These are phyloP conservation scores for Phytophthora aleatoria DNA, from an alignment of 352 stramenopile species.

Conservation along the genomic window DNA sequence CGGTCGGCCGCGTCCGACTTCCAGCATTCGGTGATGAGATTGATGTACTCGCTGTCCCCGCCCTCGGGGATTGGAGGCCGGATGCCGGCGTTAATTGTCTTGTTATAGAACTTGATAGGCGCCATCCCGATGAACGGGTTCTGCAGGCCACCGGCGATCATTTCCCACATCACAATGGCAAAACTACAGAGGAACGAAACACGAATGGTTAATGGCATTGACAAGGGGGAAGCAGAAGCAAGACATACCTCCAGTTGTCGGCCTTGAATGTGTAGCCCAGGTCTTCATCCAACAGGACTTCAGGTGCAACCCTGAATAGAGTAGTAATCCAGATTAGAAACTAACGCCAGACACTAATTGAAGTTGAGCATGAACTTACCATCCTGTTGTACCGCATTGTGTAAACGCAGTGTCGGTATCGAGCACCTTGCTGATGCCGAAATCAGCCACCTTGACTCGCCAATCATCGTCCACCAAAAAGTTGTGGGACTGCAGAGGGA, in stretches of 20 bases:
- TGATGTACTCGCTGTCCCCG: slow-evolving; percentile 72
- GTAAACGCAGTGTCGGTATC: slow-evolving; percentile 87
- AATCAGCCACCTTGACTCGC: slow-evolving; percentile 89
- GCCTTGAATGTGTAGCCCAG: slow-evolving; percentile 90
- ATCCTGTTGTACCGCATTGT: slow-evolving; percentile 87
- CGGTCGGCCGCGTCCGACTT: slow-evolving; percentile 75
- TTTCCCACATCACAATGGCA: slow-evolving; percentile 92
- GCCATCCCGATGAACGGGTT: slow-evolving; percentile 91
- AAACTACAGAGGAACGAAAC: slow-evolving; percentile 52
- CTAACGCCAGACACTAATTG: background rate
- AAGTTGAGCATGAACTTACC: slow-evolving; percentile 41
- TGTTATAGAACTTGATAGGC: slow-evolving; percentile 91
- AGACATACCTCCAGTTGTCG: slow-evolving; percentile 86
- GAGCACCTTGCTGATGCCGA: slow-evolving; percentile 90
- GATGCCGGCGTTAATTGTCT: slow-evolving; percentile 80
- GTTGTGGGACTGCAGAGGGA: slow-evolving; percentile 76
- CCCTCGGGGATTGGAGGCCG: slow-evolving; percentile 73
- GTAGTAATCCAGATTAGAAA: slow-evolving; percentile 3
- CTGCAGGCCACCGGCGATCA: slow-evolving; percentile 78
- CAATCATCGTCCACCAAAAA: slow-evolving; percentile 90
- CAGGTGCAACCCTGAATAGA: slow-evolving; percentile 78
- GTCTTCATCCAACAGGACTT: slow-evolving; percentile 88
- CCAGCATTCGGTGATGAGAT: slow-evolving; percentile 86
- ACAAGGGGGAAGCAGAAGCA: background rate
- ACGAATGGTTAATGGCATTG: background rate